phyloP scores from a whole-genome alignment of 495 filamentous ascomycete species.

The Penicillium daleae region DNA sequence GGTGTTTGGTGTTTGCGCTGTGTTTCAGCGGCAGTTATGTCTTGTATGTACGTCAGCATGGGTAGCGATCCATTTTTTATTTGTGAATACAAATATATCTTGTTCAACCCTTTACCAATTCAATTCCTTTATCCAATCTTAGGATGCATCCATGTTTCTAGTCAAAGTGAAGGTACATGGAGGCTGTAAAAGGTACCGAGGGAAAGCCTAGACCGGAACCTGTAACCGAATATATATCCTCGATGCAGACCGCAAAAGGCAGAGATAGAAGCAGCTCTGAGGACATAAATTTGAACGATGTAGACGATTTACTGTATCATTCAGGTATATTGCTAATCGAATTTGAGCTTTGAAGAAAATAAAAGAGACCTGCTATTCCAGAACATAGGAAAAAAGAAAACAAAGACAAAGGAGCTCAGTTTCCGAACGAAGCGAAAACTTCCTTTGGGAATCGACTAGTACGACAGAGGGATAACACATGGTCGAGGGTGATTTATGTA shows the following conservation, averaged over 20 bases:
- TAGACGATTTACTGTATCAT: background rate
- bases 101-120: slow-evolving; percentile 16
- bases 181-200: background rate
- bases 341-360: slow-evolving; percentile 18
- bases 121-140: no score
- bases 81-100: slow-evolving; percentile 40
- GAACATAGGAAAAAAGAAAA: slow-evolving; percentile 31
- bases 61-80: slow-evolving; percentile 37
- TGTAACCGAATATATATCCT: background rate
- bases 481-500: slow-evolving; percentile 40
- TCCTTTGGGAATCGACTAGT: slow-evolving; percentile 39
- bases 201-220: background rate
- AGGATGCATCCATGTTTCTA: background rate
- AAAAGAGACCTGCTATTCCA: slow-evolving; percentile 32
- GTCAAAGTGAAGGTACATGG: no score
- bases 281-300: background rate
- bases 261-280: background rate
- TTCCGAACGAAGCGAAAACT: slow-evolving; percentile 17
- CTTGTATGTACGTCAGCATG: slow-evolving; percentile 38
- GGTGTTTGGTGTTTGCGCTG: slow-evolving; percentile 39
- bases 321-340: slow-evolving; percentile 9
- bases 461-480: slow-evolving; percentile 44
- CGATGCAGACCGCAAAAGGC: background rate
- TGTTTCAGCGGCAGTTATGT: slow-evolving; percentile 38
- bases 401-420: slow-evolving; percentile 27